A percentile compares a stretch with the other conserved stretches of the same genome.
Evolutionary conservation across 2,329 filamentous ascomycete genomes (phyloP).

Genomic region (Penicillium sp.): DNA sequence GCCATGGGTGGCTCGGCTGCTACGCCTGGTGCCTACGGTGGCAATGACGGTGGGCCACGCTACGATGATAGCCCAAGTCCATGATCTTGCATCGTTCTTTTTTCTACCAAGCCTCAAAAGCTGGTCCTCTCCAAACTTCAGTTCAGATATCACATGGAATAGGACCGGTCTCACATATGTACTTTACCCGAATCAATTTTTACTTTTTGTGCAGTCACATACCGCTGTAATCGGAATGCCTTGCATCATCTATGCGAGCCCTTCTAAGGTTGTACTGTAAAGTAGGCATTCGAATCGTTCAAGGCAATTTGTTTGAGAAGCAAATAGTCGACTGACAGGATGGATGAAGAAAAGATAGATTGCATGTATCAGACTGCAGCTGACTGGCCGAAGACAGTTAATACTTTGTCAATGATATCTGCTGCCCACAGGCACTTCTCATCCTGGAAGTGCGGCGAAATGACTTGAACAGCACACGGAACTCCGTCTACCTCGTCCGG

Average conservation of each 20-base stretch:
- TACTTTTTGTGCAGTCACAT: constrained; percentile 6
- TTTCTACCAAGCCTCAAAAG: constrained; percentile 16
- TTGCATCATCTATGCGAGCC: too few relatives aligned
- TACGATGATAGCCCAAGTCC: constrained; percentile 48
- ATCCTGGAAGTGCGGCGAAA: constrained; percentile 50
- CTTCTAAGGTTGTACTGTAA: too few relatives aligned
- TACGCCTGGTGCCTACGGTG: constrained; percentile 42
- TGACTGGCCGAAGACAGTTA: not conserved
- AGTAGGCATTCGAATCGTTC: too few relatives aligned
- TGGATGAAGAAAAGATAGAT: too few relatives aligned
- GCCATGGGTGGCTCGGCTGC: constrained; percentile 40
- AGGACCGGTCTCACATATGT: constrained; percentile 23
- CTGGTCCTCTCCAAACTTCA: constrained; percentile 13
- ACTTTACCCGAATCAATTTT: constrained; percentile 24
- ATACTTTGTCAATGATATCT: constrained; percentile 31
- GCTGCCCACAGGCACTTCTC: constrained; percentile 46
- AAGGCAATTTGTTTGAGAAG: too few relatives aligned
- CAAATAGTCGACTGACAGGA: too few relatives aligned
- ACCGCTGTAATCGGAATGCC: not conserved
- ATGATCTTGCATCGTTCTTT: constrained; percentile 19
- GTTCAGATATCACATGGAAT: constrained; percentile 17
- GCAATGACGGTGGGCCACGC: constrained; percentile 44
- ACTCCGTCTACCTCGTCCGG: constrained; percentile 44
- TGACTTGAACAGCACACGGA: constrained; percentile 51
- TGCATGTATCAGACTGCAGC: too few relatives aligned